These are phyloP conservation scores for Fusarium neocosmosporiellum DNA, from an alignment of 2,329 filamentous ascomycete species.

Conservation along the genomic window DNA sequence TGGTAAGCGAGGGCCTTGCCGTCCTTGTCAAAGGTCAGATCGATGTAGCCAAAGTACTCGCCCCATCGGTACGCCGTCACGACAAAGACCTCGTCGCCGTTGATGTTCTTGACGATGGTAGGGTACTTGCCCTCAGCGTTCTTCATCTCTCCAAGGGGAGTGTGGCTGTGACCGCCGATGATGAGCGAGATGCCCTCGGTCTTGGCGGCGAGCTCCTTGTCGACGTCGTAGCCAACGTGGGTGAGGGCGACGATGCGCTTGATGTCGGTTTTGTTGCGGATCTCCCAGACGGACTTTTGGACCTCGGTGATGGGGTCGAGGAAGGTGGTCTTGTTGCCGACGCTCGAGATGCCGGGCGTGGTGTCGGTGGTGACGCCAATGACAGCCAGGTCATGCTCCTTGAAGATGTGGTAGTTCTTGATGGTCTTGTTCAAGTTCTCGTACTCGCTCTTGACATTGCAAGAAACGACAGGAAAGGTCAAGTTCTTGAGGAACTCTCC, in stretches of 20 bases:
- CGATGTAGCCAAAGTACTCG: constrained; percentile 75
- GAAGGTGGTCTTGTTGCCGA: constrained; percentile 68
- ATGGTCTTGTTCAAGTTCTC: constrained; percentile 70
- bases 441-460: constrained; percentile 72
- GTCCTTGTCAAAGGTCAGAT: constrained; percentile 69
- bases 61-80: constrained; percentile 77
- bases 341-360: constrained; percentile 67
- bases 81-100: constrained; percentile 75
- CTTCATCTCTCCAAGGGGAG: constrained; percentile 69
- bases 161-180: constrained; percentile 72
- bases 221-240: constrained; percentile 74
- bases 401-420: constrained; percentile 73
- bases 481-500: constrained; percentile 71
- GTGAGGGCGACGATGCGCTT: constrained; percentile 74
- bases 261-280: constrained; percentile 70
- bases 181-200: constrained; percentile 75
- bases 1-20: constrained; percentile 72
- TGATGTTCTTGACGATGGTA: constrained; percentile 69
- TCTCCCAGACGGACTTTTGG: constrained; percentile 71
- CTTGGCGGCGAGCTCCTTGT: constrained; percentile 68
- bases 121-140: constrained; percentile 70
- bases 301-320: constrained; percentile 67
- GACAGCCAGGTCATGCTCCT: constrained; percentile 69
- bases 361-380: constrained; percentile 73
- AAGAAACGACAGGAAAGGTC: constrained; percentile 72